Conservation (phyloP, 257 asterid species). For the Salvia hispanica region DNA sequence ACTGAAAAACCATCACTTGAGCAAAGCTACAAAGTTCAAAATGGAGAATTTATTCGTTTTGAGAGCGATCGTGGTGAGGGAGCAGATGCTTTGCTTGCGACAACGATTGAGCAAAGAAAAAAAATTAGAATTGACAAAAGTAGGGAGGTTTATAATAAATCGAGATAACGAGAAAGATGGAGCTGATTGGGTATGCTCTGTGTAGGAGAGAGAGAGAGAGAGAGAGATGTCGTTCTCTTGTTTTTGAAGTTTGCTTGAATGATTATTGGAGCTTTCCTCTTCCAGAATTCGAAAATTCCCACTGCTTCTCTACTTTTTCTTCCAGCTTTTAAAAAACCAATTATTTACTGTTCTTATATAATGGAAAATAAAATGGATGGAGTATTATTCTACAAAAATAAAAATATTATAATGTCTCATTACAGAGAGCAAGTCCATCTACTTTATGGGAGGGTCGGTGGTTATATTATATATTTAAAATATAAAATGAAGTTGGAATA, state of each 20-base stretch:
- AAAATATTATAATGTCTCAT: too few relatives aligned
- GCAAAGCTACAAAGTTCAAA: constrained; percentile 20
- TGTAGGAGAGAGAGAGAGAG: not conserved
- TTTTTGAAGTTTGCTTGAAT: constrained; percentile 22
- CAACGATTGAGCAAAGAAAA: constrained; percentile 10
- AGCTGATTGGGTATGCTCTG: constrained; percentile 34
- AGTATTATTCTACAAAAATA: too few relatives aligned
- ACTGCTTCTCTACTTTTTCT: not conserved
- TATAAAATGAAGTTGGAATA: too few relatives aligned
- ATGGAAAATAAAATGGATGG: too few relatives aligned
- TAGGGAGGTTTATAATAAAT: constrained; percentile 18
- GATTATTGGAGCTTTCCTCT: constrained; percentile 29
- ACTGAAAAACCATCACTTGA: constrained; percentile 23
- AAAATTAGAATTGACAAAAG: constrained; percentile 25
- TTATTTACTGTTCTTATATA: too few relatives aligned
- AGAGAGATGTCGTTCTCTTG: constrained; percentile 3
- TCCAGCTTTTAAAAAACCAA: not conserved
- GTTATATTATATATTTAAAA: too few relatives aligned
- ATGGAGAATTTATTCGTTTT: not conserved
- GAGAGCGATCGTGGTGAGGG: constrained; percentile 27
- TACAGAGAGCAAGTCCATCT: too few relatives aligned
- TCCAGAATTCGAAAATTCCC: constrained; percentile 21
- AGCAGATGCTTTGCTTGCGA: constrained; percentile 3
- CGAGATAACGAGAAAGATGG: constrained; percentile 28
- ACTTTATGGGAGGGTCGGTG: too few relatives aligned